These are phyloP conservation scores for Lachnellula cervina DNA, from an alignment of 2,329 filamentous ascomycete genomes.

Conservation along the genomic window DNA sequence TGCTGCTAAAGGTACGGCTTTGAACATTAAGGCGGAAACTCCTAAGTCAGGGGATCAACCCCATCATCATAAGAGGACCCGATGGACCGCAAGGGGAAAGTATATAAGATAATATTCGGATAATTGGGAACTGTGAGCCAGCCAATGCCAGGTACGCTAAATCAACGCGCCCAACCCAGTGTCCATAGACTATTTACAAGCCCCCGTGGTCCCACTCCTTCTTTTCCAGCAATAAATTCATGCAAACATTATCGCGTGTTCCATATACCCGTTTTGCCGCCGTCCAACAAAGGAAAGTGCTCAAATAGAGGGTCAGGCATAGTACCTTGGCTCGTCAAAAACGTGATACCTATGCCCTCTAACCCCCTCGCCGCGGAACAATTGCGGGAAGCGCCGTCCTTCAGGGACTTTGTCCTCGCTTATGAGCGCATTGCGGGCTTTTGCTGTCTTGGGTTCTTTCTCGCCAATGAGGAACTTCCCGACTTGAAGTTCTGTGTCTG, in stretches of 20 bases:
- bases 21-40: neutral
- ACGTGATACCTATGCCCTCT: slow-evolving; percentile 91
- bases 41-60: too few relatives aligned
- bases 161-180: neutral
- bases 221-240: neutral
- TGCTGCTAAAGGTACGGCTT: too few relatives aligned
- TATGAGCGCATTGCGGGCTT: slow-evolving; percentile 54
- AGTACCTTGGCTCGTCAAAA: slow-evolving; percentile 85
- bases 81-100: too few relatives aligned
- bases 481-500: slow-evolving; percentile 94
- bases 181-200: neutral
- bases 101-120: neutral
- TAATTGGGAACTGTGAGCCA: neutral
- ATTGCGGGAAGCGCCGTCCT: slow-evolving; percentile 74
- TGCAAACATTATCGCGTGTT: neutral
- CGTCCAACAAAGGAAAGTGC: neutral
- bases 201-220: neutral
- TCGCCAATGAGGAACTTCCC: slow-evolving; percentile 88
- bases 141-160: neutral
- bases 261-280: neutral
- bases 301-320: slow-evolving; percentile 16
- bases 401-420: slow-evolving; percentile 69
- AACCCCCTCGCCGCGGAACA: slow-evolving; percentile 83
- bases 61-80: too few relatives aligned
- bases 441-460: slow-evolving; percentile 54